Base-by-base conservation (phyloP, 108 stramenopile species). In the Pinguiococcus pyrenoidosus region DNA sequence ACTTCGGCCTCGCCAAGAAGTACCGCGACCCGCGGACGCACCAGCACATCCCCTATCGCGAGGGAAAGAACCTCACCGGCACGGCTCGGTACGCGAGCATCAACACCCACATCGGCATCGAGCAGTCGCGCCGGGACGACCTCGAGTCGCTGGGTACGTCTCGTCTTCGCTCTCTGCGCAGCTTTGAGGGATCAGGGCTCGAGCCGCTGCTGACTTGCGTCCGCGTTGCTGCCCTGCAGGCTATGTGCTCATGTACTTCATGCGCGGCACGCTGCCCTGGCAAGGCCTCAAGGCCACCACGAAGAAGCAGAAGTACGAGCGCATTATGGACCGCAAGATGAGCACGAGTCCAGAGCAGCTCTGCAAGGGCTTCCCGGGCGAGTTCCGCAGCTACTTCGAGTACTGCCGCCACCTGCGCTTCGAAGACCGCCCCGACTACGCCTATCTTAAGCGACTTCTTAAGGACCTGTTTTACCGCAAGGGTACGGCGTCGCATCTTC, bases 291-390 rank as follows among this genome's bases (percentile, higher is more conserved):
- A 91, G 71, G 93, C 93, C 23, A 89, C 84, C 55, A 96, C 93
- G 22, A 96, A 96, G 73, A 91, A 91, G 52, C 93, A 91, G 54
- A 96, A 96, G 75, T 96, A 96, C 55, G 89, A 96, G 50, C 77
- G 86, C 23, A 96, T 96, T 59, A 89, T 96, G 88, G 93, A 96
- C 59, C 83, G 88, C 37, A 96, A 96, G 66, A 89, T 92, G 86
- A 82, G 82, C 21, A 88, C 87, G 12, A 75, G 79, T 16, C 87
- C 87, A 4, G 93, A 91, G 42, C 37, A 8, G 13, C 83, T 95
- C 18, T 91, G 89, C 73, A 91, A 91, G 72, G 86, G 87, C 25
- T 91, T 89, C 56, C 83, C 93, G 13, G 88, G 83, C 1, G 93
- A 96, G 56, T 89, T 96, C 66, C 78, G 93, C 32, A 77, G 68